These are phyloP conservation scores for Paxillus involutus DNA, from an alignment of 768 basidiomycete species.

Conservation along the genomic window DNA sequence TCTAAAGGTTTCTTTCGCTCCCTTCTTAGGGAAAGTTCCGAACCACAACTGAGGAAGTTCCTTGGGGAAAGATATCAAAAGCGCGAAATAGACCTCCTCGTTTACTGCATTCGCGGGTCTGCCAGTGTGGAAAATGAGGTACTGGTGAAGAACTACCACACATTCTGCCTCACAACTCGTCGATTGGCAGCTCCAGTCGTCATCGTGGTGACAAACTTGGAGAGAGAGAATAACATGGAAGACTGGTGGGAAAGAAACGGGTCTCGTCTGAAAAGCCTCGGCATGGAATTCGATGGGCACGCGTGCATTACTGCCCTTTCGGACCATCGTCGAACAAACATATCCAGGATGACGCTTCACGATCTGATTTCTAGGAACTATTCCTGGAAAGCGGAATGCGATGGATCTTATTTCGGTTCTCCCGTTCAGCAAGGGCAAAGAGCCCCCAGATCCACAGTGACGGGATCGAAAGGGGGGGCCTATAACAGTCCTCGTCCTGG, in stretches of 20 bases:
- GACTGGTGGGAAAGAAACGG: constrained; percentile 30
- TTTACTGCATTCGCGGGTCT: constrained; percentile 37
- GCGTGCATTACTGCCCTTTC: no score
- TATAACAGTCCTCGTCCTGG: no score
- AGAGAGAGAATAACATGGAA: constrained; percentile 26
- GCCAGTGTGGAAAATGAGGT: constrained; percentile 32
- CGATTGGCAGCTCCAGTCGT: constrained; percentile 35
- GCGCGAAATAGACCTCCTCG: constrained; percentile 38
- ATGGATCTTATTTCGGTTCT: constrained; percentile 13
- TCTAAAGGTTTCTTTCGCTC: constrained; percentile 18
- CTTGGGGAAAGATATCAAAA: constrained; percentile 16
- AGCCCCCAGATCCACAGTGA: no score
- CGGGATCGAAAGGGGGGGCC: no score
- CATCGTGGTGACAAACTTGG: constrained; percentile 36
- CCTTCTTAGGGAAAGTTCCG: constrained; percentile 12
- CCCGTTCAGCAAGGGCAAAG: background rate
- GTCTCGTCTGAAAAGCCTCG: no score
- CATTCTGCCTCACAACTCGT: constrained; percentile 37
- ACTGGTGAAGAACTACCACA: constrained; percentile 30
- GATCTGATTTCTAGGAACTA: constrained; percentile 9
- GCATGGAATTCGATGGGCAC: no score
- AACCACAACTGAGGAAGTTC: constrained; percentile 18
- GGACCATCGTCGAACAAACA: no score
- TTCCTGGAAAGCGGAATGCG: constrained; percentile 6
- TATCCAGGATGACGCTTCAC: constrained; percentile 14